Percentiles rank a stretch among this genome's conserved stretches.
Evolutionary conservation across 805 yeast species (phyloP).

Genomic region (Candida alai): DNA sequence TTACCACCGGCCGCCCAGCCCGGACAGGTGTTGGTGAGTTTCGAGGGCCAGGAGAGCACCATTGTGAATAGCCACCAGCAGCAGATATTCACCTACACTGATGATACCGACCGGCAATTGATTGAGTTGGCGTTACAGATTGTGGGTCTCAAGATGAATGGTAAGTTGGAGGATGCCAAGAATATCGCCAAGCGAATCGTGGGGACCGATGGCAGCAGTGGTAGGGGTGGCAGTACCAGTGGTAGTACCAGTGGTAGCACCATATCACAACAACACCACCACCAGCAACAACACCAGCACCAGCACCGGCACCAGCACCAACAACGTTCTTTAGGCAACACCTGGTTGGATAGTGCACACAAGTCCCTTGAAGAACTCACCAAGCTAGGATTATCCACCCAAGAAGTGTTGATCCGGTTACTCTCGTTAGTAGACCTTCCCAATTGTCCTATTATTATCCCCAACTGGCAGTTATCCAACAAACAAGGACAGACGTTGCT

Average conservation of each 20-base stretch:
- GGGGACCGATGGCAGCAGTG: constrained; percentile 45
- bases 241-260: constrained; percentile 5
- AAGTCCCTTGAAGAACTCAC: constrained; percentile 44
- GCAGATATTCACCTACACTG: constrained; percentile 83
- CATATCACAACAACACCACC: background rate
- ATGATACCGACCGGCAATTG: constrained; percentile 92
- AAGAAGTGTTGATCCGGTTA: constrained; percentile 47
- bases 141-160: constrained; percentile 96
- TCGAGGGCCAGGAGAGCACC: constrained; percentile 46
- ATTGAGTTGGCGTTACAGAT: constrained; percentile 94
- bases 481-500: constrained; percentile 81
- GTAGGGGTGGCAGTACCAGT: background rate
- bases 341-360: constrained; percentile 54
- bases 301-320: background rate
- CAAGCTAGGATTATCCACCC: constrained; percentile 42
- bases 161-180: constrained; percentile 89
- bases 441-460: constrained; percentile 55
- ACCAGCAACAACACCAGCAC: background rate
- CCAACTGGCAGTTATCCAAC: constrained; percentile 81
- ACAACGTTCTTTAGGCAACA: constrained; percentile 12
- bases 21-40: constrained; percentile 90
- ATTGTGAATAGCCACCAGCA: constrained; percentile 21
- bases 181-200: constrained; percentile 90
- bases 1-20: constrained; percentile 87
- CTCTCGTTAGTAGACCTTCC: constrained; percentile 59